These are phyloP conservation scores for Pseudomassariella vexata DNA, from an alignment of 2,329 filamentous ascomycete genomes.

Conservation along the genomic window DNA sequence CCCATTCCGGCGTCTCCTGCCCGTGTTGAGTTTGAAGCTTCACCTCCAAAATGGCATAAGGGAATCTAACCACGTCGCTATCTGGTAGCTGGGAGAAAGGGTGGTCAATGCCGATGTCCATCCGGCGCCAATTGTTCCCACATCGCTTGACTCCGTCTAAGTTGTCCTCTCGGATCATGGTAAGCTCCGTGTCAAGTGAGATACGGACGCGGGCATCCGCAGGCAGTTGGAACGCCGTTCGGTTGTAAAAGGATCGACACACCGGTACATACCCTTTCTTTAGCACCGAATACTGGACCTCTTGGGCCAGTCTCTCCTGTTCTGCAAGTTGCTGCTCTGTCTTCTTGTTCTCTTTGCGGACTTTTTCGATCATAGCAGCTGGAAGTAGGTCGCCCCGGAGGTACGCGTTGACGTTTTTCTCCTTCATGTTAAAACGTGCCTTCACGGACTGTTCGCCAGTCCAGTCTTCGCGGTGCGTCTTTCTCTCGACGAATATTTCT, in stretches of 20 bases:
- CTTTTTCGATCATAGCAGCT: conserved; percentile 90
- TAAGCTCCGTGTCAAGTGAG: conserved; percentile 91
- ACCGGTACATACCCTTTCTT: conserved; percentile 84
- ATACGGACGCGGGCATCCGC: conserved; percentile 95
- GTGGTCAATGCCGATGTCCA: conserved; percentile 95
- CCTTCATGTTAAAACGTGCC: conserved; percentile 88
- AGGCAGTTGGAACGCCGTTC: conserved; percentile 94
- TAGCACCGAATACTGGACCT: conserved; percentile 90
- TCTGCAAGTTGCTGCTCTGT: conserved; percentile 85
- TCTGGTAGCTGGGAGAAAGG: conserved; percentile 85
- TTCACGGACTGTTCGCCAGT: conserved; percentile 99
- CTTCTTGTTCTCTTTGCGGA: conserved; percentile 92
- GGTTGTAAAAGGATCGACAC: conserved; percentile 94
- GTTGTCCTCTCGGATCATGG: conserved; percentile 94
- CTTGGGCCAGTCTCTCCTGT: conserved; percentile 80
- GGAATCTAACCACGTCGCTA: conserved; percentile 84
- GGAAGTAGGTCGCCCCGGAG: conserved; percentile 80
- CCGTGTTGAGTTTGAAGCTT: conserved; percentile 96
- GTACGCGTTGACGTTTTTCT: conserved; percentile 95
- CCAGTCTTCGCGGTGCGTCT: conserved; percentile 98
- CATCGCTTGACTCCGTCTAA: conserved; percentile 70
- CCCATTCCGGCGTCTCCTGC: conserved; percentile 94
- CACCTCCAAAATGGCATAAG: conserved; percentile 93
- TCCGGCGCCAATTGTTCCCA: conserved; percentile 91
- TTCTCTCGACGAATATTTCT: conserved; percentile 94